phyloP scores from a whole-genome alignment of 2,329 filamentous ascomycete genomes.

The Macroventuria anomochaeta region DNA sequence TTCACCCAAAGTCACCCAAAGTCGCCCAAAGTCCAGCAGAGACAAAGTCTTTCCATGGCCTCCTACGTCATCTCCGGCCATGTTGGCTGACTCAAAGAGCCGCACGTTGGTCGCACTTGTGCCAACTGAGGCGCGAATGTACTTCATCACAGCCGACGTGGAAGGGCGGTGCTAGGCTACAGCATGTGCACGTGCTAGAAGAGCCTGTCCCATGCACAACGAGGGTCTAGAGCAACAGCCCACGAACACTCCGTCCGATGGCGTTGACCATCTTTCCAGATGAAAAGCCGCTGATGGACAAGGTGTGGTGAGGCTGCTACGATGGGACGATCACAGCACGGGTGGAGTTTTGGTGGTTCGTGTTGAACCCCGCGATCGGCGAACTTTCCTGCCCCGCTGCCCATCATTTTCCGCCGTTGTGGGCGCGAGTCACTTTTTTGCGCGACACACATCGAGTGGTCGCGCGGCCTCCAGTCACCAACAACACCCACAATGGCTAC shows the following conservation, averaged over 20 bases:
- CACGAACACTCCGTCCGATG: neutral
- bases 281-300: too few species aligned
- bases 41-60: neutral
- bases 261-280: too few species aligned
- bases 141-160: neutral
- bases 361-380: conserved; percentile 7
- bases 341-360: neutral
- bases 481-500: conserved; percentile 37
- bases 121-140: neutral
- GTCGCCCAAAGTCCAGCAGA: too few species aligned
- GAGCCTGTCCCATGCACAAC: neutral
- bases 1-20: too few species aligned
- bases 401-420: conserved; percentile 3
- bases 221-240: neutral
- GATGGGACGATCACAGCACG: neutral
- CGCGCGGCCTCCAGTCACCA: conserved; percentile 10
- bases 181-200: neutral
- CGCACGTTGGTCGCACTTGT: neutral
- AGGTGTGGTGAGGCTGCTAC: neutral
- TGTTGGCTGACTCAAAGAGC: neutral
- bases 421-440: conserved; percentile 12
- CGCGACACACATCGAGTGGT: conserved; percentile 8
- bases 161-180: conserved; percentile 15
- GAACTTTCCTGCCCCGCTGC: conserved; percentile 1
- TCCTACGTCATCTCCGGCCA: neutral